Base-by-base conservation (phyloP, 129 eudicot genomes). In the Heracleum sosnowskyi region DNA sequence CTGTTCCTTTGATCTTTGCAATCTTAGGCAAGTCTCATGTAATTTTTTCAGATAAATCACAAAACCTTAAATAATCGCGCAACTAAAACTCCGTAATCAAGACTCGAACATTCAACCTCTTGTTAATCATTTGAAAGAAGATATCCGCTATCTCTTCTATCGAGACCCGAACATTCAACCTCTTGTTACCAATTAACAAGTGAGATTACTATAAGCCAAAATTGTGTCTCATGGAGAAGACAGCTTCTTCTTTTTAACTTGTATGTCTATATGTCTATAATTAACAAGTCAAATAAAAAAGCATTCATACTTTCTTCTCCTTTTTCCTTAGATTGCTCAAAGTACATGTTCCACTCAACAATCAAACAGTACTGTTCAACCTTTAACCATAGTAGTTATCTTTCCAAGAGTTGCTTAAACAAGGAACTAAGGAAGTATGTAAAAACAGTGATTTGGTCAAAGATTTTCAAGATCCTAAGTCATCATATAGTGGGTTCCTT, bases 371-470 rank as follows among this genome's bases (percentile, higher is more conserved):
- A 72, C 76, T 29, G 41, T 66, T 66, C 3, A 66, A 66, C 12
- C 73, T 24, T 57, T n/a, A 57, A 57, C 13, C 64, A 55, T 7
- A 8, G 29, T 5, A 24, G 5, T 22, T 55, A 53, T 20, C 28
- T 53, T 53, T 53, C 28, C 63, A 44, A 11, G 10, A 10, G 47
- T 44, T 20, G 28, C 10, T 55, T 24, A 36, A 16, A 22, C 42
- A 35, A 18, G 42, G 5, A 37, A 39, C 18, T 24, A 35, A 18
- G 42, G 5, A 37, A 39, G 31, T 24, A 28, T 40, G 42, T 40
- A 26, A 5, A 39, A 72, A 76, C 36, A 36, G 79, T 57, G 79
- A 76, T 76, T 76, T 76, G 79, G 69, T 76, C 79, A 76, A 76
- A 76, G 79, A 76, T 76, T 76, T 76, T 5, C 33, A 72, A 72